Conservation (phyloP, 805 yeast species). For the Schizosaccharomyces lindneri region DNA sequence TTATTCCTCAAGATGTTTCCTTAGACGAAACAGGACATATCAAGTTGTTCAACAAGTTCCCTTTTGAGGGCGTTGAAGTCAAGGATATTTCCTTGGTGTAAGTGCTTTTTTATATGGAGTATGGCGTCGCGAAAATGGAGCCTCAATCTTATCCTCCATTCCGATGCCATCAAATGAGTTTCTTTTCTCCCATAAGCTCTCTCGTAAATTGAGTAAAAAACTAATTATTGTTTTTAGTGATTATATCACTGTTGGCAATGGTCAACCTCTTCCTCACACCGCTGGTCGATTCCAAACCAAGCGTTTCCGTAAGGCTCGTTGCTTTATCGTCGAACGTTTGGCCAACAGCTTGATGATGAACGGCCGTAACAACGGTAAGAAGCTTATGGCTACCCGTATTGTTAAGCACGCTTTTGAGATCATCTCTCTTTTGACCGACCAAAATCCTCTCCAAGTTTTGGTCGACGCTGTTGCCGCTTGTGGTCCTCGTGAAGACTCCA, state of each 20-base stretch:
- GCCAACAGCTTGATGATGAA: conserved; percentile 99
- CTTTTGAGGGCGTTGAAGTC: conserved; percentile 90
- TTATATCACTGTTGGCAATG: conserved; percentile 93
- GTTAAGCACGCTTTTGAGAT: conserved; percentile 98
- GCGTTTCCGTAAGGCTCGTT: conserved; percentile 99
- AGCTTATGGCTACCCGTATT: conserved; percentile 98
- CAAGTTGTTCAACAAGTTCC: conserved; percentile 91
- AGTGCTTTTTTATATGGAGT: too few species aligned
- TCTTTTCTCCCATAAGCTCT: background rate
- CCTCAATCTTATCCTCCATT: too few species aligned
- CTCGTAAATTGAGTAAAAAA: background rate
- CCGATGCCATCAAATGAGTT: background rate
- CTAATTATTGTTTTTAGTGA: conserved; percentile 18
- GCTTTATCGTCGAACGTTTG: conserved; percentile 97
- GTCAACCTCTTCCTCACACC: conserved; percentile 95
- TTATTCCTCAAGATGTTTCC: background rate
- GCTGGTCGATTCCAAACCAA: conserved; percentile 98
- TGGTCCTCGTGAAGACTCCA: conserved; percentile 99
- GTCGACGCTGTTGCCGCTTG: conserved; percentile 99
- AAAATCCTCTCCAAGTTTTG: conserved; percentile 96
- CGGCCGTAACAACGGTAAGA: conserved; percentile 99
- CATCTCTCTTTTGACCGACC: conserved; percentile 89
- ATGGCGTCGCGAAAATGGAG: too few species aligned
- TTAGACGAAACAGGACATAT: background rate
- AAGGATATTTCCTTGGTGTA: conserved; percentile 84